phyloP scores from a whole-genome alignment of 192 early-diverging fungal species.

The Umbelopsis isabellina region DNA sequence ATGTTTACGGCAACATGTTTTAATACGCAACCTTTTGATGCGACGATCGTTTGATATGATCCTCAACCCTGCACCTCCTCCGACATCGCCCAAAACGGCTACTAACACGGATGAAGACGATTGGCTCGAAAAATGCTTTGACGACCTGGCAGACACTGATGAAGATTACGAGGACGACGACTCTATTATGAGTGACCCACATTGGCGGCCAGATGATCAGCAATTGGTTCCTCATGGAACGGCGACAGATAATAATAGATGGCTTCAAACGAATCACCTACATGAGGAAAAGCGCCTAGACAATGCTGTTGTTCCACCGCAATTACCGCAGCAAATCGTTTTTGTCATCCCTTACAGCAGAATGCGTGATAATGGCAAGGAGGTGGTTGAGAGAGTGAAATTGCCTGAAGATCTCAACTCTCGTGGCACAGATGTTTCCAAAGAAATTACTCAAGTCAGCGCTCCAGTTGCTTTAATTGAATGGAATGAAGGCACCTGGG shows the following conservation, averaged over 20 bases:
- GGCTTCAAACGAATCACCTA: slow-evolving; percentile 2
- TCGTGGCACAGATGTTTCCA: not conserved
- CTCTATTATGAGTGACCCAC: not conserved
- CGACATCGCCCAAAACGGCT: not conserved
- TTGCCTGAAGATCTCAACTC: not conserved
- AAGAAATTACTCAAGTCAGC: not conserved
- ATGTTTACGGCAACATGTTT: slow-evolving; percentile 21
- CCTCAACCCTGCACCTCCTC: slow-evolving; percentile 5
- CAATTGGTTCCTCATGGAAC: not conserved
- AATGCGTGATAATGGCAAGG: slow-evolving; percentile 14
- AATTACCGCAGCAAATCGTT: not conserved
- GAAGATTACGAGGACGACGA: slow-evolving; percentile 28
- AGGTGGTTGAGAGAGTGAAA: not conserved
- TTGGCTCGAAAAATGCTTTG: slow-evolving; percentile 38
- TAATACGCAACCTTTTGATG: slow-evolving; percentile 19
- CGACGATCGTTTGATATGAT: slow-evolving; percentile 16
- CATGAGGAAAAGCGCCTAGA: not conserved
- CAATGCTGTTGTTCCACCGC: not conserved
- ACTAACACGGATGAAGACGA: slow-evolving; percentile 24
- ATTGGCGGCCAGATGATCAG: not conserved
- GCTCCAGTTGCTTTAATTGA: not conserved
- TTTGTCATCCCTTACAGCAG: slow-evolving; percentile 5
- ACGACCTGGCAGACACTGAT: slow-evolving; percentile 29
- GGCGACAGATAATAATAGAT: not conserved
- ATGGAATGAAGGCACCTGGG: not conserved